These are phyloP conservation scores for Neocatenulostroma microsporum DNA, from an alignment of 2,329 filamentous ascomycete species.

Conservation along the genomic window DNA sequence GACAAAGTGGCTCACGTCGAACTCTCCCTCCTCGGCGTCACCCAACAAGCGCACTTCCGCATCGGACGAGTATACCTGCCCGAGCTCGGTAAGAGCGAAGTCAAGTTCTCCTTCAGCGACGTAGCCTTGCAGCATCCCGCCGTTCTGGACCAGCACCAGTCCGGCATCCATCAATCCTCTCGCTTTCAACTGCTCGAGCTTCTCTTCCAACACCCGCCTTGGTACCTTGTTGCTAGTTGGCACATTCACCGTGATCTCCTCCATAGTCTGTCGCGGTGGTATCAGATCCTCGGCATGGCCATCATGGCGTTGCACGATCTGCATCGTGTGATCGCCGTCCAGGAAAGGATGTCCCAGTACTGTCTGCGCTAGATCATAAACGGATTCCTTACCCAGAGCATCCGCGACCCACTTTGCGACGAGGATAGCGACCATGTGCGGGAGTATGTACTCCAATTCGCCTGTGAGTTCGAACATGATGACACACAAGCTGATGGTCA, in stretches of 20 bases:
- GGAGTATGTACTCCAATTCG: conserved; percentile 50
- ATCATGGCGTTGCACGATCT: conserved; percentile 33
- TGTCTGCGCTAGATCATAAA: conserved; percentile 54
- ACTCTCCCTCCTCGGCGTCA: conserved; percentile 27
- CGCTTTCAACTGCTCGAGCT: conserved; percentile 40
- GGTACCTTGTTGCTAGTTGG: conserved; percentile 39
- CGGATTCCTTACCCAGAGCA: conserved; percentile 44
- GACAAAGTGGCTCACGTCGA: conserved; percentile 45
- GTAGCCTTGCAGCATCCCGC: conserved; percentile 47
- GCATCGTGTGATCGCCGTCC: conserved; percentile 44
- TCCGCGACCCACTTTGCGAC: conserved; percentile 54
- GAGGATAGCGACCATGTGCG: conserved; percentile 53
- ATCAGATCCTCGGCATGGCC: conserved; percentile 41
- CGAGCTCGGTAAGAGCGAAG: conserved; percentile 38
- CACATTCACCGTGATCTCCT: conserved; percentile 47
- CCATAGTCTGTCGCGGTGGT: conserved; percentile 48
- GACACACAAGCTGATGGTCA: conserved; percentile 52
- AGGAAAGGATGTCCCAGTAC: conserved; percentile 53
- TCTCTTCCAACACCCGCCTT: conserved; percentile 35
- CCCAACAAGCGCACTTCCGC: conserved; percentile 35
- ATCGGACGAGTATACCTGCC: conserved; percentile 27
- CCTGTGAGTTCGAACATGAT: conserved; percentile 57
- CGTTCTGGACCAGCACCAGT: conserved; percentile 46
- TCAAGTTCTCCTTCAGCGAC: conserved; percentile 48
- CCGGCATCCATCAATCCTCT: conserved; percentile 52